Evolutionary conservation across 768 basidiomycete genomes (phyloP).

Genomic region (Pleurotus eryngii): DNA sequence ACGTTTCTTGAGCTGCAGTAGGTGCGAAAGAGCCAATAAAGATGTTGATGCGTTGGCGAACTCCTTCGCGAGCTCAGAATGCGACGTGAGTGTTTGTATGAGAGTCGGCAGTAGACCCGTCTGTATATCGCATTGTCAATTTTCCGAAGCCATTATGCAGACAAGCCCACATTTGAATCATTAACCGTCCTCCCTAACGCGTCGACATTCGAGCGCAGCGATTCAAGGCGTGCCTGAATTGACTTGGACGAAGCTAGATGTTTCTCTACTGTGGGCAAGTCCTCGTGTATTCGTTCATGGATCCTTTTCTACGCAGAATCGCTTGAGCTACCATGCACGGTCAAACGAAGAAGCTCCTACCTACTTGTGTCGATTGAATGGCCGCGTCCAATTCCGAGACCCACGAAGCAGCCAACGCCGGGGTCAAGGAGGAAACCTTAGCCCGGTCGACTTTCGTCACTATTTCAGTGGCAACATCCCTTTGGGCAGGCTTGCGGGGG

Average conservation of each 20-base stretch:
- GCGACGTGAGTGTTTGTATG: constrained; percentile 49
- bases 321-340: constrained; percentile 12
- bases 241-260: constrained; percentile 63
- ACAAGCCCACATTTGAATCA: constrained; percentile 51
- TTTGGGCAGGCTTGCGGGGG: constrained; percentile 55
- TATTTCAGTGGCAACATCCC: constrained; percentile 70
- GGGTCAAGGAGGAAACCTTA: constrained; percentile 53
- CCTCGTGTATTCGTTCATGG: constrained; percentile 65
- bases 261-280: constrained; percentile 59
- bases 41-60: constrained; percentile 50
- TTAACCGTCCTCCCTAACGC: constrained; percentile 47
- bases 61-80: constrained; percentile 63
- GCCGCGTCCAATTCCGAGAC: constrained; percentile 68
- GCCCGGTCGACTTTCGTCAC: constrained; percentile 68
- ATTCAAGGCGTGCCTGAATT: constrained; percentile 55
- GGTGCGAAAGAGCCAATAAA: constrained; percentile 49
- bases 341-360: constrained; percentile 3
- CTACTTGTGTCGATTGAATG: constrained; percentile 70
- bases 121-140: constrained; percentile 31
- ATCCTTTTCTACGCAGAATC: constrained; percentile 51
- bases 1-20: constrained; percentile 48
- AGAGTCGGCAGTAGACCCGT: constrained; percentile 65
- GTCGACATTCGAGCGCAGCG: constrained; percentile 53
- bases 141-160: not conserved
- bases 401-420: constrained; percentile 65